Conservation (phyloP, 208 protist genomes). For the Wallacemonas sp. region DNA sequence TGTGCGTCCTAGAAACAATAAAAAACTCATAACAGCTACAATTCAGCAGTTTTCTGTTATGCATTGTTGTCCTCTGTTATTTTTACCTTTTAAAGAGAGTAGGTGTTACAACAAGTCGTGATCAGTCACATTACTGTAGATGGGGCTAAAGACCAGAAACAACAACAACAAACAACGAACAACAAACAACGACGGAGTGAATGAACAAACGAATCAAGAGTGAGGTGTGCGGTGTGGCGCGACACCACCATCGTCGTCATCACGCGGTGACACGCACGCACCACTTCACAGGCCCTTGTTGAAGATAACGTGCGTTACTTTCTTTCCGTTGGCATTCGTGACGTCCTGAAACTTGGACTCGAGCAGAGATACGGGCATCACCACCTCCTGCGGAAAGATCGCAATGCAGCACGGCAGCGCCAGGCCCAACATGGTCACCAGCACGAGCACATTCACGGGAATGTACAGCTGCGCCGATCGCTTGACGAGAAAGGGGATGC, state of each 20-base stretch:
- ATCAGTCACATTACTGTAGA: no score
- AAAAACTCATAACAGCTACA: background rate
- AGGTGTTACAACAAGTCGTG: no score
- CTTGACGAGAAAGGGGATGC: slow-evolving; percentile 35
- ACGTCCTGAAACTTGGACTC: slow-evolving; percentile 38
- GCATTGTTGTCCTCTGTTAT: no score
- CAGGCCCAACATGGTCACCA: slow-evolving; percentile 42
- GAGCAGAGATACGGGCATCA: slow-evolving; percentile 38
- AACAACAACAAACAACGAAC: no score
- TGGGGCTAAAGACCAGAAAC: no score
- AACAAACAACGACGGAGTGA: no score
- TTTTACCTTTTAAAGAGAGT: no score
- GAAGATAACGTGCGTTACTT: slow-evolving; percentile 39
- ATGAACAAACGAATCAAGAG: no score
- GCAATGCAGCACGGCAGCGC: slow-evolving; percentile 60
- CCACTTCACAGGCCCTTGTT: slow-evolving; percentile 68
- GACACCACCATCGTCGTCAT: no score
- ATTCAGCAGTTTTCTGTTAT: background rate
- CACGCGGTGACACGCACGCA: no score
- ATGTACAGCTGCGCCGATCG: slow-evolving; percentile 37
- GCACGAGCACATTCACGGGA: slow-evolving; percentile 47
- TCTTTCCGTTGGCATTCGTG: slow-evolving; percentile 36
- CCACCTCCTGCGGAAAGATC: slow-evolving; percentile 56
- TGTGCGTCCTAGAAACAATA: no score
- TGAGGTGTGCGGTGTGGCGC: no score